Evolutionary conservation across 129 eudicot genomes (phyloP).

Genomic region (Tagetes patula): DNA sequence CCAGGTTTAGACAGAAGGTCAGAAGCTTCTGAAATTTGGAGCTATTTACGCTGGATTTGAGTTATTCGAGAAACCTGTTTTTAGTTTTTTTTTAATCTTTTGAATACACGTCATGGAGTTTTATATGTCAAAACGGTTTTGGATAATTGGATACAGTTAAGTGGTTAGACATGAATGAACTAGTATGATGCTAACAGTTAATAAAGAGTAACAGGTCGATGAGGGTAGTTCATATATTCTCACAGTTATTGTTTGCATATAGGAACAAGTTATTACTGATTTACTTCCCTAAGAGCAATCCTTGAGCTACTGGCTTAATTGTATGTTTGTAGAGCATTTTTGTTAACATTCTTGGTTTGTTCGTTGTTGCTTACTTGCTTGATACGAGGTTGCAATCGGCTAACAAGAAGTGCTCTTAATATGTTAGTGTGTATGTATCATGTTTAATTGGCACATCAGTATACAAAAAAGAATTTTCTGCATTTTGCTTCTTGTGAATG

Average conservation of each 20-base stretch:
- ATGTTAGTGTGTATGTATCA: neutral
- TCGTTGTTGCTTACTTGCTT: neutral
- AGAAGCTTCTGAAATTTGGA: slow-evolving; percentile 7
- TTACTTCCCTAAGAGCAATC: neutral
- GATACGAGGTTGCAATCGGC: neutral
- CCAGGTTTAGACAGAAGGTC: neutral
- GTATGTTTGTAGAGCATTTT: slow-evolving; percentile 9
- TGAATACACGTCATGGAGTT: neutral
- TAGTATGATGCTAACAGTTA: neutral
- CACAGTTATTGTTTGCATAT: neutral
- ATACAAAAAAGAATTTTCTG: neutral
- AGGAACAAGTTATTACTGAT: slow-evolving; percentile 2
- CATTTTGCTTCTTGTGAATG: slow-evolving; percentile 4
- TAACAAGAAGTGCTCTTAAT: slow-evolving; percentile 6
- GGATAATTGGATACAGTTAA: too few species aligned
- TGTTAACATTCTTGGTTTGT: neutral
- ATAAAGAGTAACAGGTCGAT: neutral
- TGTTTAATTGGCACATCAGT: slow-evolving; percentile 1
- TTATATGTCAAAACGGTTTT: too few species aligned
- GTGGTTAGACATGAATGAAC: neutral
- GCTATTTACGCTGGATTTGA: neutral
- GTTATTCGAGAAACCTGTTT: slow-evolving; percentile 10
- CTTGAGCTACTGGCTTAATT: slow-evolving; percentile 1
- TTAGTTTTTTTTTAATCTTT: neutral
- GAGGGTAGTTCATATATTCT: neutral